phyloP scores from a whole-genome alignment of 2,329 filamentous ascomycete genomes.

The Colletotrichum sp. region DNA sequence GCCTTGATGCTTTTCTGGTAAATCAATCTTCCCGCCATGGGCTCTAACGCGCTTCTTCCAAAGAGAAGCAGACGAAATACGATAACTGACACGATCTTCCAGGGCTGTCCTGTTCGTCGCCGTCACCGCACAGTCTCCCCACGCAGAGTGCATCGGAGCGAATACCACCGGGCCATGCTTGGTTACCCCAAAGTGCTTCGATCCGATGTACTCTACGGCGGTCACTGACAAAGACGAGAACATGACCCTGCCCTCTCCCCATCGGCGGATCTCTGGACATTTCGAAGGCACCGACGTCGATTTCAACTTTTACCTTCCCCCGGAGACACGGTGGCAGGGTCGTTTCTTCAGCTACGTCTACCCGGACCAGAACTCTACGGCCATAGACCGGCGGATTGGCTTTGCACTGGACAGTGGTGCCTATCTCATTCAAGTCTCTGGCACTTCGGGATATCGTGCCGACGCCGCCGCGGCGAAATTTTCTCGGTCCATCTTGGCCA shows the following conservation, averaged over 20 bases:
- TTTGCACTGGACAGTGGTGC: slow-evolving; percentile 24
- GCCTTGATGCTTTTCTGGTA: not conserved
- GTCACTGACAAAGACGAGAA: not conserved
- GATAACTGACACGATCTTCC: not conserved
- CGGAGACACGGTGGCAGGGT: slow-evolving; percentile 9
- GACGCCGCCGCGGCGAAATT: slow-evolving; percentile 25
- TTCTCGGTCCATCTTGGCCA: slow-evolving; percentile 7
- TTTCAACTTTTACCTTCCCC: slow-evolving; percentile 27
- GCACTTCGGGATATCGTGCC: slow-evolving; percentile 20
- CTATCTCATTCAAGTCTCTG: slow-evolving; percentile 22
- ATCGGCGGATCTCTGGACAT: slow-evolving; percentile 22
- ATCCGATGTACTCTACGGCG: not conserved
- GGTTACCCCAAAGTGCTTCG: not conserved
- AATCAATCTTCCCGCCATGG: not conserved
- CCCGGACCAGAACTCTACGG: slow-evolving; percentile 12
- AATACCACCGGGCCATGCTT: not conserved
- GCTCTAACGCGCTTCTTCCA: not conserved
- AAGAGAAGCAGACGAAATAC: fast-evolving
- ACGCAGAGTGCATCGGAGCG: not conserved
- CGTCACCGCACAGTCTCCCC: not conserved
- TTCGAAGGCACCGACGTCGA: slow-evolving; percentile 22
- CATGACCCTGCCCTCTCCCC: not conserved
- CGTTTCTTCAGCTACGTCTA: slow-evolving; percentile 26
- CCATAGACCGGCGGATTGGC: slow-evolving; percentile 6
- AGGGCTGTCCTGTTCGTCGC: not conserved